Percentiles rank a stretch among this genome's conserved stretches.
Conservation (phyloP, 148 eudicot species). For the Fagopyrum esculentum region DNA sequence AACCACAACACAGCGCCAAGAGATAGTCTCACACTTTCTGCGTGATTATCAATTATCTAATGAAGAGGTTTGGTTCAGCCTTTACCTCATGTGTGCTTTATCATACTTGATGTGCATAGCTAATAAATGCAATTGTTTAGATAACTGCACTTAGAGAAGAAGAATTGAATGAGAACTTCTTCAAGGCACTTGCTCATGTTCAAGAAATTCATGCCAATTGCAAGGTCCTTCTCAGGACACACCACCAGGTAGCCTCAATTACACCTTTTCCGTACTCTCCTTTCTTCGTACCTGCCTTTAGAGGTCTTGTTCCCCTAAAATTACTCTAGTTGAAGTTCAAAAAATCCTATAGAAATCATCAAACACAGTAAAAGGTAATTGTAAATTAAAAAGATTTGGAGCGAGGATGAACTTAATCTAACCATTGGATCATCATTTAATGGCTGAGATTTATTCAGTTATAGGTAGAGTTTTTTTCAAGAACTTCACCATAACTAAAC, state of each 20-base stretch:
- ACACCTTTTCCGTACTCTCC: constrained; percentile 8
- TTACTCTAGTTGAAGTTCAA: too few relatives aligned
- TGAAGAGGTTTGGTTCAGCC: constrained; percentile 64
- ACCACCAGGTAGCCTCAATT: constrained; percentile 69
- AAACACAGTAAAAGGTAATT: too few relatives aligned
- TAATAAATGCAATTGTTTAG: constrained; percentile 23
- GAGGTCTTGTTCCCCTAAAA: too few relatives aligned
- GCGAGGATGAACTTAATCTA: too few relatives aligned
- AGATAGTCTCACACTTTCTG: constrained; percentile 83
- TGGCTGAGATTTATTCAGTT: too few relatives aligned
- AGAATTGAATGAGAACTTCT: constrained; percentile 80
- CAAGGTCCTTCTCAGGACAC: constrained; percentile 88
- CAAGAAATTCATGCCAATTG: constrained; percentile 98
- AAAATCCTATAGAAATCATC: too few relatives aligned
- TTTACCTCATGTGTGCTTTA: neutral
- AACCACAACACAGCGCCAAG: constrained; percentile 88
- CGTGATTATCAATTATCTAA: constrained; percentile 94
- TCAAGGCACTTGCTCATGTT: constrained; percentile 95
- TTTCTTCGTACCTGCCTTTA: neutral
- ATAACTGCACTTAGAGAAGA: constrained; percentile 93
- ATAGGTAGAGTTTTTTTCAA: too few relatives aligned
- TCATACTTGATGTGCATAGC: constrained; percentile 1
- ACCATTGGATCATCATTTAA: too few relatives aligned
- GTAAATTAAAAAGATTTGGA: too few relatives aligned
- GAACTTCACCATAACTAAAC: too few relatives aligned